Percentiles rank a stretch among this genome's conserved stretches.
Evolutionary conservation across 306 rosid species (phyloP).

Genomic region (Dryas alaskensis): DNA sequence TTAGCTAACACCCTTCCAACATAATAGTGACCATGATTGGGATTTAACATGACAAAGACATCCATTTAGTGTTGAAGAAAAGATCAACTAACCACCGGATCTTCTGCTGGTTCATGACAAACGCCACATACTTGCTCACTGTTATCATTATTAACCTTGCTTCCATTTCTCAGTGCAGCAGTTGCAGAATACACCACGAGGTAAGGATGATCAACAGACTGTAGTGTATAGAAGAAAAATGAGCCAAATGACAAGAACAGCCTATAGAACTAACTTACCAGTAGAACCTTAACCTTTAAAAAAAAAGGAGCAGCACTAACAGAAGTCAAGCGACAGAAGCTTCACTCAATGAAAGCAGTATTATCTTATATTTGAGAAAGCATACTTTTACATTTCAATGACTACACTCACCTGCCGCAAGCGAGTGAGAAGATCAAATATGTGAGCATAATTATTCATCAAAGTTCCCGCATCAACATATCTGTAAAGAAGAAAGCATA

Average conservation of each 20-base stretch:
- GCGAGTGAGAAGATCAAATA: constrained; percentile 90
- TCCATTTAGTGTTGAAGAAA: background rate
- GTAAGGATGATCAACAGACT: constrained; percentile 92
- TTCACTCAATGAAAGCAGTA: background rate
- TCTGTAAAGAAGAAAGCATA: constrained; percentile 46
- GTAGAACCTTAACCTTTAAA: background rate
- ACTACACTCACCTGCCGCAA: constrained; percentile 70
- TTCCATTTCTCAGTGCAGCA: constrained; percentile 45
- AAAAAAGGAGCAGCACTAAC: background rate
- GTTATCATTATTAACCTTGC: constrained; percentile 23
- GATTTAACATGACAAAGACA: background rate
- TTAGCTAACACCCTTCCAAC: background rate
- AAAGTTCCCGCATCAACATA: constrained; percentile 65
- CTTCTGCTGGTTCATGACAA: constrained; percentile 74
- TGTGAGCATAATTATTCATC: constrained; percentile 79
- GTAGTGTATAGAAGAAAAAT: constrained; percentile 19
- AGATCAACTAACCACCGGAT: constrained; percentile 58
- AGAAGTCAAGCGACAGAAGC: background rate
- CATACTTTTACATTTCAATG: background rate
- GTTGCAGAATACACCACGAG: constrained; percentile 81
- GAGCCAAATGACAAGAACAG: background rate
- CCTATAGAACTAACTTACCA: background rate
- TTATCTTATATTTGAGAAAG: background rate
- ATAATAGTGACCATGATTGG: background rate
- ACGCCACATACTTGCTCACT: constrained; percentile 64